These are phyloP conservation scores for Hymenoscyphus fraxineus DNA, from an alignment of 2,329 filamentous ascomycete genomes.

Conservation along the genomic window DNA sequence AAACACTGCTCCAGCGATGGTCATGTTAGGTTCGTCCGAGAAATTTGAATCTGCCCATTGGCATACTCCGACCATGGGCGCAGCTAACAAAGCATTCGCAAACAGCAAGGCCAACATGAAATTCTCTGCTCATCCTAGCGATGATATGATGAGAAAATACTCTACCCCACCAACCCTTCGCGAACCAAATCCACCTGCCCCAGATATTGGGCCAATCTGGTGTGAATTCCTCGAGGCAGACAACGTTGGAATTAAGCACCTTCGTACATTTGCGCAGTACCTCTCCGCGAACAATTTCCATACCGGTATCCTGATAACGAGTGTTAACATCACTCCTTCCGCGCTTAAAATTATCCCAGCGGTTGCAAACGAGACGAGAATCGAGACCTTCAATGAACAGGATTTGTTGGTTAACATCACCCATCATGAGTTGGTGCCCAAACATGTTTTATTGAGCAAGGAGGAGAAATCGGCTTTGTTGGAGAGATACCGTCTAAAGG, in stretches of 20 bases:
- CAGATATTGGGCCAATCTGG: conserved; percentile 84
- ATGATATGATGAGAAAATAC: conserved; percentile 80
- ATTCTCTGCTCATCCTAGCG: conserved; percentile 82
- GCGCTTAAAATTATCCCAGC: conserved; percentile 82
- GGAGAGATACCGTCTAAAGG: conserved; percentile 89
- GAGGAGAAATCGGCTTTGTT: conserved; percentile 87
- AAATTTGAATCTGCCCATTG: background rate
- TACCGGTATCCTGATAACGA: conserved; percentile 86
- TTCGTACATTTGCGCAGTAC: conserved; percentile 83
- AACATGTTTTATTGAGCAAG: conserved; percentile 82
- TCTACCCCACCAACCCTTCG: conserved; percentile 65
- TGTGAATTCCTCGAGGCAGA: conserved; percentile 84
- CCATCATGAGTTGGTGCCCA: conserved; percentile 92
- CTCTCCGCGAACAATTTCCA: conserved; percentile 77
- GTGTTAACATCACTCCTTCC: conserved; percentile 76
- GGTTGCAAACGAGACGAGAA: conserved; percentile 70
- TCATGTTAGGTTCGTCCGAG: conserved; percentile 64
- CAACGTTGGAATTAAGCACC: conserved; percentile 83
- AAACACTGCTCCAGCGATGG: conserved; percentile 72
- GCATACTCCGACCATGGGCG: background rate
- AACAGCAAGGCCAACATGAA: conserved; percentile 75
- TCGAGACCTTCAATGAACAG: conserved; percentile 94
- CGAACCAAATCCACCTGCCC: conserved; percentile 63
- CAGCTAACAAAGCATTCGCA: conserved; percentile 9
- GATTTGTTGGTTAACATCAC: conserved; percentile 98